phyloP scores from a whole-genome alignment of 2,329 filamentous ascomycete species.

The Aspergillus tanneri region DNA sequence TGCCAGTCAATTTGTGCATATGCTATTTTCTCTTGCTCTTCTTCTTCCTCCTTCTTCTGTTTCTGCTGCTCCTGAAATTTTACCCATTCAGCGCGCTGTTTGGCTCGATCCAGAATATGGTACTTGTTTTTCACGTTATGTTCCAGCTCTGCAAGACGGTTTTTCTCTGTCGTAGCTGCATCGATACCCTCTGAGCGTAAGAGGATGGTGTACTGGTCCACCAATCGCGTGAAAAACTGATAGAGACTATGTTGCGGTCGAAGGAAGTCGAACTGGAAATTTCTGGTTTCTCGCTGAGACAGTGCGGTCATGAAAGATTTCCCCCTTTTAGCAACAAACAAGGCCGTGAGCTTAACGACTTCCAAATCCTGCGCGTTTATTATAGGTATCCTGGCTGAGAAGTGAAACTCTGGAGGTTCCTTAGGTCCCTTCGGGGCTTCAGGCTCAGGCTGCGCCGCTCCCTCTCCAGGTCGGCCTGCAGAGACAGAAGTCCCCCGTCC shows the following conservation, averaged over 20 bases:
- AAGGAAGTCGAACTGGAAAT: slow-evolving; percentile 95
- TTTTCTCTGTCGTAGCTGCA: slow-evolving; percentile 69
- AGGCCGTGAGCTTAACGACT: slow-evolving; percentile 71
- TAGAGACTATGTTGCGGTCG: slow-evolving; percentile 93
- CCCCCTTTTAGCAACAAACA: slow-evolving; percentile 91
- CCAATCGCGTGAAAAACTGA: slow-evolving; percentile 87
- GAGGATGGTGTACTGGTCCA: slow-evolving; percentile 89
- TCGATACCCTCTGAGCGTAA: slow-evolving; percentile 67
- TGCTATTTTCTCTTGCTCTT: slow-evolving; percentile 72
- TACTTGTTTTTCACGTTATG: slow-evolving; percentile 76
- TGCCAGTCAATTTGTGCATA: slow-evolving; percentile 96
- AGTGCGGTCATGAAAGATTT: slow-evolving; percentile 87
- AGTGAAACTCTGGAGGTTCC: slow-evolving; percentile 82
- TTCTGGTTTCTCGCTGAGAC: slow-evolving; percentile 82
- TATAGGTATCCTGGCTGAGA: slow-evolving; percentile 94
- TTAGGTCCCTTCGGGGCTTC: slow-evolving; percentile 78
- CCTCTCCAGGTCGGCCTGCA: slow-evolving; percentile 70
- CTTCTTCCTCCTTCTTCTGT: slow-evolving; percentile 82
- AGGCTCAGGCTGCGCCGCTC: slow-evolving; percentile 51
- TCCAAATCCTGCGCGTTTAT: slow-evolving; percentile 92
- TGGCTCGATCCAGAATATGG: slow-evolving; percentile 74
- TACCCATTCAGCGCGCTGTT: slow-evolving; percentile 81
- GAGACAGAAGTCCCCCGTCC: slow-evolving; percentile 78
- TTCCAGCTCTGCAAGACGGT: slow-evolving; percentile 70
- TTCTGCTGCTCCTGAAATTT: slow-evolving; percentile 83